Percentiles rank a stretch among this genome's conserved stretches.
These are phyloP conservation scores for Pichia sp. DNA, from an alignment of 1,139 yeast species.

Conservation along the genomic window DNA sequence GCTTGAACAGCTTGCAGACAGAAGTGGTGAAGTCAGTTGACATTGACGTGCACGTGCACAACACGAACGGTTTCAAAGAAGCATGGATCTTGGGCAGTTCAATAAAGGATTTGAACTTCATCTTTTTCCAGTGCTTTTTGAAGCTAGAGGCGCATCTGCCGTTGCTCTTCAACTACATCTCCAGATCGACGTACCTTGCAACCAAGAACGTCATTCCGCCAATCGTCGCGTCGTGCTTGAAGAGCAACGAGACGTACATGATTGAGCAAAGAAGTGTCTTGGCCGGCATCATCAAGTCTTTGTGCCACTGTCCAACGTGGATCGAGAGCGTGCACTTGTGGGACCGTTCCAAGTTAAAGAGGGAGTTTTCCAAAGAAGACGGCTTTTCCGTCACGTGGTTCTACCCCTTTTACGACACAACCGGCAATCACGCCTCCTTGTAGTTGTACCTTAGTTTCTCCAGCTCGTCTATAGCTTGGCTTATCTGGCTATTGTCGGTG, in stretches of 20 bases:
- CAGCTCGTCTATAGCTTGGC: constrained; percentile 20
- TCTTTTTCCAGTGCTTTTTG: constrained; percentile 15
- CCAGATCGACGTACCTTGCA: constrained; percentile 19
- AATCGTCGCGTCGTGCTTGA: constrained; percentile 20
- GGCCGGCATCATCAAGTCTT: constrained; percentile 25
- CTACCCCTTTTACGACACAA: neutral
- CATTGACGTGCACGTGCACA: constrained; percentile 2
- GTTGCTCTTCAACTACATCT: constrained; percentile 25
- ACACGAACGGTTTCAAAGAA: neutral
- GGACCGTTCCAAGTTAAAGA: constrained; percentile 5
- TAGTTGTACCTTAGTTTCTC: constrained; percentile 25
- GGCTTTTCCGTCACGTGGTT: constrained; percentile 14
- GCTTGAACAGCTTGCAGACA: constrained; percentile 11
- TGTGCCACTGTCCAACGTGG: constrained; percentile 15
- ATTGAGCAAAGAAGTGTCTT: constrained; percentile 23
- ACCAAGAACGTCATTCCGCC: constrained; percentile 15
- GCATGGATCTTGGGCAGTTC: constrained; percentile 1
- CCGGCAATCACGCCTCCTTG: constrained; percentile 26
- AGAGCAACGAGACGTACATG: constrained; percentile 18
- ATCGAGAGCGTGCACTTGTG: constrained; percentile 7
- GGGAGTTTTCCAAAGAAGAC: neutral
- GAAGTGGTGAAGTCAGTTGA: neutral
- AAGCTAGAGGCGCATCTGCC: constrained; percentile 22
- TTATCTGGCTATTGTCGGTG: constrained; percentile 21
- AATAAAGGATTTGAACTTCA: constrained; percentile 18